phyloP scores from a whole-genome alignment of 257 asterid species.

The Gentiana macrophylla region DNA sequence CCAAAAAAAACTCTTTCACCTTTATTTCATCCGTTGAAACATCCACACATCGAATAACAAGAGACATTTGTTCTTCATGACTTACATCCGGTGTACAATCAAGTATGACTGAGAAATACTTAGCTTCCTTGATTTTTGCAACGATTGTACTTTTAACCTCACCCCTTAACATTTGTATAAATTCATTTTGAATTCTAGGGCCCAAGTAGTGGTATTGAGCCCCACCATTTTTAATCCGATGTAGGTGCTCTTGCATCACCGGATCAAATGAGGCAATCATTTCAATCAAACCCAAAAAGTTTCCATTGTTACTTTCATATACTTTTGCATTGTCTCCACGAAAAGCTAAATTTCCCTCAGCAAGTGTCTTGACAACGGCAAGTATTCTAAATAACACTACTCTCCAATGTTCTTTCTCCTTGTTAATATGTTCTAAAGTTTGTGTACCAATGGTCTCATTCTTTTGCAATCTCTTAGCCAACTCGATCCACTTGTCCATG shows the following conservation, averaged over 20 bases:
- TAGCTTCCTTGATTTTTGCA: neutral
- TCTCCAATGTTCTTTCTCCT: too few species aligned
- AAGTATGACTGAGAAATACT: neutral
- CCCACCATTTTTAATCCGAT: neutral
- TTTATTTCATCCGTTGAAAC: neutral
- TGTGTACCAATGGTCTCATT: neutral
- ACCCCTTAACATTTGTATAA: neutral
- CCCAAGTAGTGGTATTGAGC: too few species aligned
- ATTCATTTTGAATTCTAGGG: too few species aligned
- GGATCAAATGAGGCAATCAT: neutral
- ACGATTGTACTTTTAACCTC: neutral
- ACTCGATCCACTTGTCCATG: neutral
- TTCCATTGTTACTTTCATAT: neutral
- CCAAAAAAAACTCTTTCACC: neutral
- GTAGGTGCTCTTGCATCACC: neutral
- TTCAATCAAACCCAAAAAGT: neutral
- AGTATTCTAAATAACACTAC: too few species aligned
- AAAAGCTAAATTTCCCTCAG: neutral
- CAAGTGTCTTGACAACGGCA: too few species aligned
- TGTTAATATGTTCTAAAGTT: too few species aligned
- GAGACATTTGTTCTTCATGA: conserved; percentile 1
- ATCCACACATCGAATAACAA: neutral
- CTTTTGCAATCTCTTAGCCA: neutral
- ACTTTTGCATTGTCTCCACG: neutral
- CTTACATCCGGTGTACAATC: neutral